These are phyloP conservation scores for Piper betle DNA, from an alignment of 164 flowering plant species.

Conservation along the genomic window DNA sequence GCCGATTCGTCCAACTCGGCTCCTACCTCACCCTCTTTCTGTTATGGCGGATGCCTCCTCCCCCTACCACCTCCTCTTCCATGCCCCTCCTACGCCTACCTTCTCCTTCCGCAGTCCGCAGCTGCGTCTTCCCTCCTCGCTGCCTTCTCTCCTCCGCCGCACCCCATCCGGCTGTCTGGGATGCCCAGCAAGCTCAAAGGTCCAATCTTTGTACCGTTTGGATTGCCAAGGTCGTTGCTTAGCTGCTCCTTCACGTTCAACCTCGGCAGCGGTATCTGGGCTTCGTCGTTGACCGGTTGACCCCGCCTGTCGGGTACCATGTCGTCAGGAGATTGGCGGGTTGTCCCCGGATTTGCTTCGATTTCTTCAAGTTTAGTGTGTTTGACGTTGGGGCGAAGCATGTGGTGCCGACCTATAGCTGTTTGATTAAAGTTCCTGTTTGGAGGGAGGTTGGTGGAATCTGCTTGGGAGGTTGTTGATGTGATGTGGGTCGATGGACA, in stretches of 20 bases:
- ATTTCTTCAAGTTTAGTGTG: slow-evolving; percentile 40
- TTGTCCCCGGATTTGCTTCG: slow-evolving; percentile 27
- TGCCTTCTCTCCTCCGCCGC: neutral
- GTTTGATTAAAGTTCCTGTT: slow-evolving; percentile 41
- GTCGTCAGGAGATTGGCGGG: slow-evolving; percentile 25
- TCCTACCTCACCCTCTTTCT: too few species aligned
- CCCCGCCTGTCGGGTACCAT: slow-evolving; percentile 33
- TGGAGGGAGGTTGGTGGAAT: slow-evolving; percentile 33
- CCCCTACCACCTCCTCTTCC: neutral
- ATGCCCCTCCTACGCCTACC: slow-evolving; percentile 7
- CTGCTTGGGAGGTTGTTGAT: slow-evolving; percentile 33
- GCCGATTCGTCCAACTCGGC: too few species aligned
- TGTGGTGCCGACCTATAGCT: slow-evolving; percentile 28
- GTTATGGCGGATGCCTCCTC: neutral
- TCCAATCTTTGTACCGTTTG: slow-evolving; percentile 7
- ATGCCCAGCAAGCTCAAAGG: too few species aligned
- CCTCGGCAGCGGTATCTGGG: neutral
- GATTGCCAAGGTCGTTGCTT: slow-evolving; percentile 19
- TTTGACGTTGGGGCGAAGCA: slow-evolving; percentile 29
- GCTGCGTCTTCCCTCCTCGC: neutral
- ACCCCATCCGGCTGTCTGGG: neutral
- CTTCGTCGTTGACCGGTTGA: slow-evolving; percentile 29
- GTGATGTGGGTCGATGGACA: slow-evolving; percentile 49
- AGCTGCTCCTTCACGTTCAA: slow-evolving; percentile 4
- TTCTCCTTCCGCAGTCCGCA: neutral